These are phyloP conservation scores for Petasospora fabianii DNA, from an alignment of 1,139 yeast species.

Conservation along the genomic window DNA sequence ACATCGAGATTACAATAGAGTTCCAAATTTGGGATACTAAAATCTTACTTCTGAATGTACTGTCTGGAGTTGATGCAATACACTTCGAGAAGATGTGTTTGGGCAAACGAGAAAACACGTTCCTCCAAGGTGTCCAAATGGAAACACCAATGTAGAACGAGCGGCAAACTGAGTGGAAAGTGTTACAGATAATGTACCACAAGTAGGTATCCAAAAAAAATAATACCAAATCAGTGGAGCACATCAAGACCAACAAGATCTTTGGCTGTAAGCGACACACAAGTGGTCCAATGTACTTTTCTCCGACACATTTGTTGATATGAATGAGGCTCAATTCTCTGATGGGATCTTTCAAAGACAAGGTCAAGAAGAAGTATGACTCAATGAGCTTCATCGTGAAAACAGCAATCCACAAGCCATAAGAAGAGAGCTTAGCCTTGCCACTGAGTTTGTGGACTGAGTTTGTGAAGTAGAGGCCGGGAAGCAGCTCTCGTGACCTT, in stretches of 20 bases:
- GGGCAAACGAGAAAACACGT: conserved; percentile 94
- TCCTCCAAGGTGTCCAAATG: conserved; percentile 98
- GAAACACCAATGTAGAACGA: conserved; percentile 98
- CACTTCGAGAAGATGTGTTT: conserved; percentile 93
- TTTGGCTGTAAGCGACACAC: conserved; percentile 84
- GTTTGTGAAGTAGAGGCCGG: conserved; percentile 39
- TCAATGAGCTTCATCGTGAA: conserved; percentile 85
- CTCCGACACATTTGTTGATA: conserved; percentile 83
- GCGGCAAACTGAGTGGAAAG: conserved; percentile 93
- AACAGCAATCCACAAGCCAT: conserved; percentile 83
- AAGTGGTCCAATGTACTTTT: conserved; percentile 73
- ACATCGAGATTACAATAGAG: conserved; percentile 96
- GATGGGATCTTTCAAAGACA: conserved; percentile 92
- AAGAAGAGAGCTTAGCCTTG: conserved; percentile 77
- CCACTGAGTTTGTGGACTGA: conserved; percentile 53
- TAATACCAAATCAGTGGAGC: conserved; percentile 83
- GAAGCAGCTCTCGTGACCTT: conserved; percentile 30
- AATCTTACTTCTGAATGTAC: conserved; percentile 97
- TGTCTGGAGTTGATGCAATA: conserved; percentile 63
- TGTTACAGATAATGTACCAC: conserved; percentile 97
- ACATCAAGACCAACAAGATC: conserved; percentile 88
- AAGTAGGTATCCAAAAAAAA: conserved; percentile 97
- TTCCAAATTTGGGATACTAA: conserved; percentile 98
- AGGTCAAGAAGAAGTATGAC: conserved; percentile 89
- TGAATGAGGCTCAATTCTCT: conserved; percentile 62